phyloP scores from a whole-genome alignment of 768 basidiomycete genomes.

The Tubosaeta sp. region DNA sequence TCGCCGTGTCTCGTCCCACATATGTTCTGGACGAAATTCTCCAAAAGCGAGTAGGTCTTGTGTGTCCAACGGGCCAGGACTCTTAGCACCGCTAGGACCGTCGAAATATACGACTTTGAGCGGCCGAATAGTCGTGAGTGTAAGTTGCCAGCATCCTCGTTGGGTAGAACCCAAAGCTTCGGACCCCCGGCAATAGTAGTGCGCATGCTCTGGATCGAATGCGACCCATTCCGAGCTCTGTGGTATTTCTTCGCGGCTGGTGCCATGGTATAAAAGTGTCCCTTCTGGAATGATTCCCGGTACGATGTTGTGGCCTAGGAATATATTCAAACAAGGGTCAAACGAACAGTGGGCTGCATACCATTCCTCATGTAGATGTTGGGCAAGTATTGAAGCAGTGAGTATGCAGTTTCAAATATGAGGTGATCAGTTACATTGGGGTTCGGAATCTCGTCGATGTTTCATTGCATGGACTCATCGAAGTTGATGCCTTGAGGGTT shows the following conservation, averaged over 20 bases:
- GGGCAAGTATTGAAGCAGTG: background rate
- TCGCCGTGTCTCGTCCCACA: slow-evolving; percentile 18
- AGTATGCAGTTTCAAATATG: background rate
- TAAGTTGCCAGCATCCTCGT: background rate
- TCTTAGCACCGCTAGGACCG: background rate
- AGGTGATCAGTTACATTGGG: background rate
- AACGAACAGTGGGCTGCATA: background rate
- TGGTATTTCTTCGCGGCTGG: background rate
- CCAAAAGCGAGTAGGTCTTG: slow-evolving; percentile 31
- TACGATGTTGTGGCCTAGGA: background rate
- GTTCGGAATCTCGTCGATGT: background rate
- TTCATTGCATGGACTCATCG: background rate
- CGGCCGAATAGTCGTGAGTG: background rate
- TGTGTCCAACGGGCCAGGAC: background rate
- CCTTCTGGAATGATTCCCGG: background rate
- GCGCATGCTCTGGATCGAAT: background rate
- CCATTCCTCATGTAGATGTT: background rate
- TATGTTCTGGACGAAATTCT: slow-evolving; percentile 15
- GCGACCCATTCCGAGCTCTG: background rate
- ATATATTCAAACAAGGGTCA: background rate
- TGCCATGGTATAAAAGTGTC: background rate
- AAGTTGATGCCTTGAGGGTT: background rate
- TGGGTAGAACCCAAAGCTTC: background rate
- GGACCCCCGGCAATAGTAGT: background rate
- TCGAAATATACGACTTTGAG: background rate